Evolutionary conservation across 352 stramenopile species (phyloP).

Genomic region (Phytopythium ostracodes): DNA sequence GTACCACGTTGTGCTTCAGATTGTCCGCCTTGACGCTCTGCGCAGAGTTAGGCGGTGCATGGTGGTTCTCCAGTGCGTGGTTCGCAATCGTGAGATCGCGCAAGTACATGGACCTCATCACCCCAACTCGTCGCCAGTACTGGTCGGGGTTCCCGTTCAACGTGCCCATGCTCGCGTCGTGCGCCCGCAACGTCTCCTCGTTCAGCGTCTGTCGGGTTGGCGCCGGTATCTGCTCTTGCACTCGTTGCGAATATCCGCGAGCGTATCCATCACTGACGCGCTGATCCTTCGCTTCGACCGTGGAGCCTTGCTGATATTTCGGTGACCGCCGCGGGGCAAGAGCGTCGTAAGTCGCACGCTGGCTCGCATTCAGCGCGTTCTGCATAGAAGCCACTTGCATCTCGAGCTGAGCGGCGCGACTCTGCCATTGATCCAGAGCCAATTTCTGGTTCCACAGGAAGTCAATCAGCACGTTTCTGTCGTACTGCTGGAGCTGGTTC

Average conservation of each 20-base stretch:
- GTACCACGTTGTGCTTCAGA: slow-evolving; percentile 76
- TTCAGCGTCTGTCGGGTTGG: not conserved
- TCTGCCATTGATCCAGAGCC: slow-evolving; percentile 61
- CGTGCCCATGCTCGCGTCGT: slow-evolving; percentile 2
- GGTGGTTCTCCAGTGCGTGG: slow-evolving; percentile 63
- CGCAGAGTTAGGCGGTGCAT: slow-evolving; percentile 45
- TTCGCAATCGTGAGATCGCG: slow-evolving; percentile 54
- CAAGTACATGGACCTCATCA: slow-evolving; percentile 8
- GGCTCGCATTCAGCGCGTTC: slow-evolving; percentile 9
- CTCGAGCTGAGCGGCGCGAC: slow-evolving; percentile 45
- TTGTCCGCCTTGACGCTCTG: slow-evolving; percentile 74
- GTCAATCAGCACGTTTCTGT: slow-evolving; percentile 62
- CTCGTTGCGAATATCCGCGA: slow-evolving; percentile 6
- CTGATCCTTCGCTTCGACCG: not conserved
- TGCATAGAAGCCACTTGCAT: slow-evolving; percentile 28
- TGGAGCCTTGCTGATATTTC: slow-evolving; percentile 5
- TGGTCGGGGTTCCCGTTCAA: not conserved
- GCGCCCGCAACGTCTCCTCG: slow-evolving; percentile 3
- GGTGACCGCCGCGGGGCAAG: not conserved
- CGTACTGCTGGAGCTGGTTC: slow-evolving; percentile 62
- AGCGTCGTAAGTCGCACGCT: slow-evolving; percentile 2
- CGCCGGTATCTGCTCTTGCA: not conserved
- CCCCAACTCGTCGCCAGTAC: slow-evolving; percentile 8
- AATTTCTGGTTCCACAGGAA: slow-evolving; percentile 70
- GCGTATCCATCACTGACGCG: not conserved